A percentile compares a stretch with the other conserved stretches of the same genome.
Conservation (phyloP, 345 rosid species). For the Corchorus capsularis region DNA sequence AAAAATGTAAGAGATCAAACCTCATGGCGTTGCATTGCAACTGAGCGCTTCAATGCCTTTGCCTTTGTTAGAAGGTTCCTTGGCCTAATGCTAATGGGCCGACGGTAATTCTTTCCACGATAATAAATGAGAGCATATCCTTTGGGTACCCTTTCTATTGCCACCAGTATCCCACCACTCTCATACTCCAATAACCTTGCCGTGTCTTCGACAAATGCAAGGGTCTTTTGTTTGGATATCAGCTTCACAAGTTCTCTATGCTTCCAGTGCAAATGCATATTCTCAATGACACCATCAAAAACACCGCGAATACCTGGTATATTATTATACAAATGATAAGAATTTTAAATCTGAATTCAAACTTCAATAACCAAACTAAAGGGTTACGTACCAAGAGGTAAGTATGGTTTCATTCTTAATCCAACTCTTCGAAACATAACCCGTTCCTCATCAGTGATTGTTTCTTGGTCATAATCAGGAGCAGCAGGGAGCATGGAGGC, state of each 20-base stretch:
- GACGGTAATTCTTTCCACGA: constrained; percentile 90
- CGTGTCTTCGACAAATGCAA: constrained; percentile 89
- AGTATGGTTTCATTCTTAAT: constrained; percentile 88
- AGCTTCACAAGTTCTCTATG: constrained; percentile 97
- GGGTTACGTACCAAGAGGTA: constrained; percentile 77
- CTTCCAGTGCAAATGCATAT: constrained; percentile 99
- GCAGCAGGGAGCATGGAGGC: constrained; percentile 90
- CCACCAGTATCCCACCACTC: constrained; percentile 95
- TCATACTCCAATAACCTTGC: constrained; percentile 90
- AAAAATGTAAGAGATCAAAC: constrained; percentile 38
- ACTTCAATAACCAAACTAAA: constrained; percentile 8
- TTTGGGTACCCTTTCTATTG: constrained; percentile 92
- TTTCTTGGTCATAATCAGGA: constrained; percentile 99
- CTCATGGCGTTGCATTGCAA: constrained; percentile 98
- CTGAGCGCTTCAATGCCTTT: constrained; percentile 90
- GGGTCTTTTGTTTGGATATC: constrained; percentile 86
- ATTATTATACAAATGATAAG: constrained; percentile 26
- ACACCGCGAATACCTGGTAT: constrained; percentile 93
- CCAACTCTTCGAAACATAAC: constrained; percentile 92
- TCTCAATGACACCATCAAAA: constrained; percentile 96
- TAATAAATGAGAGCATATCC: constrained; percentile 88
- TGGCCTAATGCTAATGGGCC: constrained; percentile 89
- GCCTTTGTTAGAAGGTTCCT: constrained; percentile 95
- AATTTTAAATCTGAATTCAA: constrained; percentile 12
- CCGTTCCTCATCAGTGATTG: constrained; percentile 90